These are phyloP conservation scores for Taphrina wiesneri DNA, from an alignment of 1,139 yeast species.

Conservation along the genomic window DNA sequence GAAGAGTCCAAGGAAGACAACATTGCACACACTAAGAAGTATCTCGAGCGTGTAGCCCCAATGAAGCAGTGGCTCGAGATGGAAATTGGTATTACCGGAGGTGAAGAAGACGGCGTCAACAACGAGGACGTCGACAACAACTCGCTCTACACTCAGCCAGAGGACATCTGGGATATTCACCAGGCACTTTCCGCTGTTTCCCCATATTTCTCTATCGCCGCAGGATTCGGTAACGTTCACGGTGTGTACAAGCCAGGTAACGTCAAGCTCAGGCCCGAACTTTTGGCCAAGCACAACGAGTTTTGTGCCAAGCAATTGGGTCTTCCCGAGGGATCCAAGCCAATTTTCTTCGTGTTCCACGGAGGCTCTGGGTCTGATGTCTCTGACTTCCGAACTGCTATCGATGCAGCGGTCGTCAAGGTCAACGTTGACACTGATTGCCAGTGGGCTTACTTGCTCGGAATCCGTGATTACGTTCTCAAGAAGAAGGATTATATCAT, in stretches of 20 bases:
- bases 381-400: conserved; percentile 87
- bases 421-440: conserved; percentile 99
- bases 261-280: conserved; percentile 88
- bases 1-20: conserved; percentile 96
- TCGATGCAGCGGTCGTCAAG: conserved; percentile 92
- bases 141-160: conserved; percentile 90
- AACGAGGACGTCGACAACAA: conserved; percentile 90
- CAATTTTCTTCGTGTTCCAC: conserved; percentile 98
- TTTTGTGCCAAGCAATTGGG: conserved; percentile 66
- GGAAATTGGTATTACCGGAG: conserved; percentile 99
- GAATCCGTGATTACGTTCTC: conserved; percentile 96
- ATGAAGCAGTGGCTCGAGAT: conserved; percentile 98
- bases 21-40: conserved; percentile 90
- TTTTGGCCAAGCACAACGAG: conserved; percentile 93
- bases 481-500: conserved; percentile 91
- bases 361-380: conserved; percentile 99
- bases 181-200: conserved; percentile 86
- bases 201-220: conserved; percentile 98
- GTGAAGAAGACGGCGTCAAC: conserved; percentile 99
- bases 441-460: conserved; percentile 92
- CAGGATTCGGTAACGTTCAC: conserved; percentile 99
- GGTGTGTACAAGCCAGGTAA: conserved; percentile 99
- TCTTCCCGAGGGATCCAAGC: conserved; percentile 57
- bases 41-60: conserved; percentile 91
- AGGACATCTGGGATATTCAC: conserved; percentile 89